Conservation (phyloP, 1,139 yeast genomes). For the Kodamaea alishanica region DNA sequence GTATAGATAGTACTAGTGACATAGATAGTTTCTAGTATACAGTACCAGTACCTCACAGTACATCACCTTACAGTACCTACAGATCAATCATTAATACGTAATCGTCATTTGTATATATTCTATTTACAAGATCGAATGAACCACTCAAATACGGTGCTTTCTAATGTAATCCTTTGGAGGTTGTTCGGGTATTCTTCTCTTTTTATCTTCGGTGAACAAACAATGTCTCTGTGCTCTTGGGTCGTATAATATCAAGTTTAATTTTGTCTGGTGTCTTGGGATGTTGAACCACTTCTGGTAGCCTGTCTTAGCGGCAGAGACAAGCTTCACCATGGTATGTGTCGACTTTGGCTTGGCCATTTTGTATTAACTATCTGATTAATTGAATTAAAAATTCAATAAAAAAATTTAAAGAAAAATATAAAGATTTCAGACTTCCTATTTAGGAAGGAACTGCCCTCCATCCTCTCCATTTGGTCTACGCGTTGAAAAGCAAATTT, state of each 20-base stretch:
- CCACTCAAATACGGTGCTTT: constrained; percentile 27
- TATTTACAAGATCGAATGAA: constrained; percentile 9
- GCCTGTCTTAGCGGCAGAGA: constrained; percentile 76
- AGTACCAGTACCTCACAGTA: neutral
- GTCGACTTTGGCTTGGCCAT: constrained; percentile 47
- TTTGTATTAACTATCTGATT: constrained; percentile 1
- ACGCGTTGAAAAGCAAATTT: constrained; percentile 2
- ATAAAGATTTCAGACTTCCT: constrained; percentile 5
- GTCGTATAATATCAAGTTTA: constrained; percentile 85
- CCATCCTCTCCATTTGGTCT: constrained; percentile 1
- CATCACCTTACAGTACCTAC: no score
- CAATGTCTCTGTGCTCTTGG: constrained; percentile 74
- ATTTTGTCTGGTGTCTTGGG: constrained; percentile 75
- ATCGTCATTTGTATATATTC: constrained; percentile 1
- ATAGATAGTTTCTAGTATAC: no score
- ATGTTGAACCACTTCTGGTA: constrained; percentile 74
- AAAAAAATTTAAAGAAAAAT: neutral
- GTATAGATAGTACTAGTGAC: neutral
- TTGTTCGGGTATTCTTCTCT: constrained; percentile 69
- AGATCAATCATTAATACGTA: no score
- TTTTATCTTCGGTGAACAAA: constrained; percentile 80
- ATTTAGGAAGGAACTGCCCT: constrained; percentile 5
- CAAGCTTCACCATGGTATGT: constrained; percentile 45
- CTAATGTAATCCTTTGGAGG: constrained; percentile 60
- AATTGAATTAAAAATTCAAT: neutral